These are phyloP conservation scores for Nosema muscidifuracis DNA, from an alignment of 371 early-diverging fungal species.

Conservation along the genomic window DNA sequence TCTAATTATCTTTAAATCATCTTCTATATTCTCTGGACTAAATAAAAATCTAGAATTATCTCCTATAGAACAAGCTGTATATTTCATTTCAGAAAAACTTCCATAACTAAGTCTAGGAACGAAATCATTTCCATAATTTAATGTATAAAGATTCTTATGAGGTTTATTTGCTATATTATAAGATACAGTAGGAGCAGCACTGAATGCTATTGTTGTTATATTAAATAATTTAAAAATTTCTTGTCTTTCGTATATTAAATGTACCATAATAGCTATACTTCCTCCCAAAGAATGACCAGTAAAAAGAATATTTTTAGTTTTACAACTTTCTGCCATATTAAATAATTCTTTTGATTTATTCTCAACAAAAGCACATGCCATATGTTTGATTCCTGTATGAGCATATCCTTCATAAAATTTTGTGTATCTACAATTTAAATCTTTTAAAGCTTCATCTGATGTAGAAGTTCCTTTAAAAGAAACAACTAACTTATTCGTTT, in stretches of 20 bases:
- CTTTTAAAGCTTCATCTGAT: constrained; percentile 43
- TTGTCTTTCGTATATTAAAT: constrained; percentile 39
- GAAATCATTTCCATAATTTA: constrained; percentile 59
- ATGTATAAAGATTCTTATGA: constrained; percentile 26
- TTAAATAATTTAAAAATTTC: neutral
- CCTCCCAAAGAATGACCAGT: constrained; percentile 63
- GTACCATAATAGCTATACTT: constrained; percentile 51
- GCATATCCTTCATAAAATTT: constrained; percentile 53
- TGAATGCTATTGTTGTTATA: constrained; percentile 35
- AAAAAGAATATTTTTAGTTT: constrained; percentile 37
- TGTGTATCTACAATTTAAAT: constrained; percentile 47
- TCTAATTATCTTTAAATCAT: constrained; percentile 46
- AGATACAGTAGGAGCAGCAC: constrained; percentile 47
- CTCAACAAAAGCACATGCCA: constrained; percentile 48
- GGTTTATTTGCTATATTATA: constrained; percentile 26
- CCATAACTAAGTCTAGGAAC: constrained; percentile 57
- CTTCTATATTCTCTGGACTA: constrained; percentile 27
- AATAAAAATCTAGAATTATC: constrained; percentile 28
- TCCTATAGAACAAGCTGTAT: constrained; percentile 53
- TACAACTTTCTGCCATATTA: constrained; percentile 15
- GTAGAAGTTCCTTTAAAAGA: constrained; percentile 55
- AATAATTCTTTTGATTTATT: constrained; percentile 28
- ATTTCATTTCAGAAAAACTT: constrained; percentile 57
- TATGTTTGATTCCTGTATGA: constrained; percentile 57
- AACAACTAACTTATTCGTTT: constrained; percentile 29